A percentile compares a stretch with the other conserved stretches of the same genome.
These are phyloP conservation scores for Beauveria brongniartii DNA, from an alignment of 2,329 filamentous ascomycete species.

Conservation along the genomic window DNA sequence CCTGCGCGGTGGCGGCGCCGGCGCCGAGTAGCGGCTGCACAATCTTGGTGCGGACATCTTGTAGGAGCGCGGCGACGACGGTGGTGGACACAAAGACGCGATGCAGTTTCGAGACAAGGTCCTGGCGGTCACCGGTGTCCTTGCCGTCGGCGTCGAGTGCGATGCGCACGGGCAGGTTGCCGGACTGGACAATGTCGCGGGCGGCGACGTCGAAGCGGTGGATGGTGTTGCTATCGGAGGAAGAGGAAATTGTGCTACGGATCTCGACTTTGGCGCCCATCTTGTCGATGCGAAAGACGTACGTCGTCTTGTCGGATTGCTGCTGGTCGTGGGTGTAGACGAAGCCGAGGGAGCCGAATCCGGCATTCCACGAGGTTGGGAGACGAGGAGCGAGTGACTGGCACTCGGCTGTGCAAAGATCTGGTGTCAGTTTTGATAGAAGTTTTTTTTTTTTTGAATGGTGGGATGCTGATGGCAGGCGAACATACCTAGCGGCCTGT, in stretches of 20 bases:
- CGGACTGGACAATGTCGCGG: constrained; percentile 64
- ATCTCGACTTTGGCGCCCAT: constrained; percentile 80
- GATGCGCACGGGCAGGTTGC: constrained; percentile 49
- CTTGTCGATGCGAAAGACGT: constrained; percentile 72
- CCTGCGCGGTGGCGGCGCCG: constrained; percentile 70
- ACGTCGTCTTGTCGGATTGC: constrained; percentile 49
- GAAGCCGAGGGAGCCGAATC: constrained; percentile 65
- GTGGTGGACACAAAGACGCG: constrained; percentile 66
- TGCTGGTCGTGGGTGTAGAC: constrained; percentile 82
- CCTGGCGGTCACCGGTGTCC: constrained; percentile 32
- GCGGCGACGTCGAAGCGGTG: constrained; percentile 63
- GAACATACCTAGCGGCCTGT: constrained; percentile 58
- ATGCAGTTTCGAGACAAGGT: constrained; percentile 40
- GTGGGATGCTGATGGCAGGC: background rate
- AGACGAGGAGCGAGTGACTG: constrained; percentile 53
- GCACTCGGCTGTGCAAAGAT: constrained; percentile 32
- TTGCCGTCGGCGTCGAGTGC: constrained; percentile 31
- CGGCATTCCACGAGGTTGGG: constrained; percentile 72
- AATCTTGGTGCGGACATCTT: constrained; percentile 66
- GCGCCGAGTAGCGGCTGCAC: constrained; percentile 77
- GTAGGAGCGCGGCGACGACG: constrained; percentile 59
- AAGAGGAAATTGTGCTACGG: constrained; percentile 69
- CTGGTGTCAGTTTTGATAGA: too few relatives aligned
- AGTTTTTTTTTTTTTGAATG: too few relatives aligned
- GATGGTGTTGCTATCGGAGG: constrained; percentile 59